Evolutionary conservation across 192 early-diverging fungal species (phyloP).

Genomic region (Backusella liffmaniae): DNA sequence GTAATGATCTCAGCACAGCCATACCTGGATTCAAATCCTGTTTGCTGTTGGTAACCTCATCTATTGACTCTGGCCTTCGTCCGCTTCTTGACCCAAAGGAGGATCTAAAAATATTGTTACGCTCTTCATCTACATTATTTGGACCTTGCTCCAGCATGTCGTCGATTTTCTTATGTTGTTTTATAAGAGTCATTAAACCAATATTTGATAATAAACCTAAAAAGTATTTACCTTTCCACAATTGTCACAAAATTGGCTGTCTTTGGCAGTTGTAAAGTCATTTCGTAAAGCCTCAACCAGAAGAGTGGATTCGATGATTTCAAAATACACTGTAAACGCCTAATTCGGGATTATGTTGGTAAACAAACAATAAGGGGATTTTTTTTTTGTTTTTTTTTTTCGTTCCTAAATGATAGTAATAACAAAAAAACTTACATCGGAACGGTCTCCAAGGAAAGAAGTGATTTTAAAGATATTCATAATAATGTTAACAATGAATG

Average conservation of each 20-base stretch:
- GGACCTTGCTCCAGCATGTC: not conserved
- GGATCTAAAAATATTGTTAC: not conserved
- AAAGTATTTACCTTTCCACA: constrained; percentile 18
- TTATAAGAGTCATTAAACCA: not conserved
- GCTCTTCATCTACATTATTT: not conserved
- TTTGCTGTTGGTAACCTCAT: not conserved
- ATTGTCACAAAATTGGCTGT: constrained; percentile 20
- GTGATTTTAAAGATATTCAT: constrained; percentile 41
- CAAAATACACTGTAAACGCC: constrained; percentile 35
- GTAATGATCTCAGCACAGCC: not conserved
- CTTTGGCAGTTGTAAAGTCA: not conserved
- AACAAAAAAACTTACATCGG: constrained; percentile 28
- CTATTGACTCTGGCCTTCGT: not conserved
- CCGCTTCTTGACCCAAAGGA: not conserved
- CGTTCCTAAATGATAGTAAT: not conserved
- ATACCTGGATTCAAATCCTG: not conserved
- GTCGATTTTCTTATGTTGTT: not conserved
- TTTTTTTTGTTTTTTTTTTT: not conserved
- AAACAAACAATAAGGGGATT: not conserved
- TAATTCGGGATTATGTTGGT: not conserved
- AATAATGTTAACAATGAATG: constrained; percentile 28
- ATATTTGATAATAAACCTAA: not conserved
- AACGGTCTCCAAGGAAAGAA: constrained; percentile 27
- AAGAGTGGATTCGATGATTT: constrained; percentile 34
- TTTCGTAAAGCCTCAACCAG: constrained; percentile 33